Evolutionary conservation across 2,329 filamentous ascomycete genomes (phyloP).

Genomic region (Aphanocladium album): DNA sequence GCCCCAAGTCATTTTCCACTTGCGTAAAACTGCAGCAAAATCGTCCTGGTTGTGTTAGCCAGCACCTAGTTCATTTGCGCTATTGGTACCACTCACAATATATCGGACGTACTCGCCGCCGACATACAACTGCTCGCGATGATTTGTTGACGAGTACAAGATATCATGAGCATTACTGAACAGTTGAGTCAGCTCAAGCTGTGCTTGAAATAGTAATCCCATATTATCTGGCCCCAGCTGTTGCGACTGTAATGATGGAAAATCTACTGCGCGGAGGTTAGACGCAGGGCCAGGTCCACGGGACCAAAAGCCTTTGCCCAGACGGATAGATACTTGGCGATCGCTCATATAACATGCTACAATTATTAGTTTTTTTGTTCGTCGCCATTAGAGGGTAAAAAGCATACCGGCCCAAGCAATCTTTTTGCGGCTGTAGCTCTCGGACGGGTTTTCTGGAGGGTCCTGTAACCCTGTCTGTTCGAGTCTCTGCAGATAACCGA

Average conservation of each 20-base stretch:
- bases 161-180: slow-evolving; percentile 72
- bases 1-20: slow-evolving; percentile 68
- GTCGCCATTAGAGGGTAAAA: not conserved
- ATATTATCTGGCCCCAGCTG: slow-evolving; percentile 59
- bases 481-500: slow-evolving; percentile 65
- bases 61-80: too few relatives aligned
- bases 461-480: slow-evolving; percentile 64
- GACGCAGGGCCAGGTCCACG: slow-evolving; percentile 64
- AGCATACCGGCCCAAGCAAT: slow-evolving; percentile 59
- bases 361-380: not conserved
- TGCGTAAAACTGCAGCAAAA: slow-evolving; percentile 62
- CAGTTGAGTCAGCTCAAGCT: slow-evolving; percentile 64
- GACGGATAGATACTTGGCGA: slow-evolving; percentile 63
- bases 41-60: slow-evolving; percentile 44
- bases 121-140: slow-evolving; percentile 64
- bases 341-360: slow-evolving; percentile 60
- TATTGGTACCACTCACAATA: slow-evolving; percentile 36
- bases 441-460: slow-evolving; percentile 53
- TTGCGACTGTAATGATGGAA: slow-evolving; percentile 58
- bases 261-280: slow-evolving; percentile 59
- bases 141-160: slow-evolving; percentile 65
- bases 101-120: slow-evolving; percentile 71
- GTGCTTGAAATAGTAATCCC: slow-evolving; percentile 65
- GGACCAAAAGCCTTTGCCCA: slow-evolving; percentile 70
- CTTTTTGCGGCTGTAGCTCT: slow-evolving; percentile 56